Base-by-base conservation (phyloP, 2,329 filamentous ascomycete species). In the Penicillium paneum region DNA sequence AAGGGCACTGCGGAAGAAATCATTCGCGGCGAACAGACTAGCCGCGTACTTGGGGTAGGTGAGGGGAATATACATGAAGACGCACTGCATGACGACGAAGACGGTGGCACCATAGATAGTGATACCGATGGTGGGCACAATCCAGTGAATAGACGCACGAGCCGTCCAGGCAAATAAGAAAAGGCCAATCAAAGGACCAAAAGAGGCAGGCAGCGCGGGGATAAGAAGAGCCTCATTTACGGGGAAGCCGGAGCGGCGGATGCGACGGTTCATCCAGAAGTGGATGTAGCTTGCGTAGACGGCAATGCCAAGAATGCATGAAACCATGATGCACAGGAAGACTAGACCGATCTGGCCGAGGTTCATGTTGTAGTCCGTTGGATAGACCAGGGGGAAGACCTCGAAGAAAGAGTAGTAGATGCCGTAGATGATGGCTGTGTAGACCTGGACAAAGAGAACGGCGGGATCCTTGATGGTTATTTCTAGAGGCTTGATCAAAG, bases 361-460 rank as follows among this genome's bases (percentile, higher is more conserved):
- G 55, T 76, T 80, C 79, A 88, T 86, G 65, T 73, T 69, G 70
- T 88, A 88, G 63, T 79, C 74, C 36, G 76, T 76, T 2, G 78
- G 77, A 67, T 85, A 88, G 52, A 87, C 83, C 13, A 86, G 74
- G 3, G 84, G 84, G 71, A 88, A 87, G 31, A 82, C 82, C 65
- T 87, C 85, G 67, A 88, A 88, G 72, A 81, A 88, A 47, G 75
- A 76, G 60, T 81, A 81, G 56, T 76, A 74, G 29, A 74, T 73
- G 41, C 69, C 71, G 55, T 74, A 88, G 62, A 84, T 80, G 61
- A 87, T 79, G 49, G 81, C 81, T 3, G 80, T 83, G 71, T 87
- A 88, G 41, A 86, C 55, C 65, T 85, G 81, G 0, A 84, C 81
- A 68, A 87, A 87, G 8, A 82, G 69, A 1, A 88, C 79, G 12